Evolutionary conservation across 1,284 basidiomycete genomes (phyloP).

Genomic region (Leccinum griseonigrum): DNA sequence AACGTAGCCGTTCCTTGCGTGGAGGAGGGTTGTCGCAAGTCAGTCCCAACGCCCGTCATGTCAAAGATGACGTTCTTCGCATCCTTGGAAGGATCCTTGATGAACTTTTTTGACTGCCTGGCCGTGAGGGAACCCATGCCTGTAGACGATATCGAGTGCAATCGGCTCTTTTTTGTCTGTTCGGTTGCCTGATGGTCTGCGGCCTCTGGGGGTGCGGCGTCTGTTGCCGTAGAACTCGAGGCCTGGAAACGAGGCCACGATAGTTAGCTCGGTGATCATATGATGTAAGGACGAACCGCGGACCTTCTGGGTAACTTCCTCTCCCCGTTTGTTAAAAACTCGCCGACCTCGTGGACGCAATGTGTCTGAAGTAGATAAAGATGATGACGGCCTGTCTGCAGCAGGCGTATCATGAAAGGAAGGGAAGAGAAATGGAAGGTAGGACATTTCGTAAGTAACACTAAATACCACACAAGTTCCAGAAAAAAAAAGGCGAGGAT

Average conservation of each 20-base stretch:
- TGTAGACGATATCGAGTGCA: slow-evolving; percentile 20
- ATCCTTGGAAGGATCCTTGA: slow-evolving; percentile 36
- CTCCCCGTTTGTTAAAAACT: slow-evolving; percentile 41
- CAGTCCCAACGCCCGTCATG: slow-evolving; percentile 44
- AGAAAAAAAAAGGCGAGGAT: slow-evolving; percentile 6
- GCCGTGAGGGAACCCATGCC: slow-evolving; percentile 24
- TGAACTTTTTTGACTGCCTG: slow-evolving; percentile 21
- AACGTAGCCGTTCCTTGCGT: slow-evolving; percentile 14
- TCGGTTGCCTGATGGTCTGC: slow-evolving; percentile 12
- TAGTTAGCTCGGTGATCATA: slow-evolving; percentile 13
- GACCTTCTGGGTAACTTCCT: slow-evolving; percentile 35
- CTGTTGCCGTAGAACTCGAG: slow-evolving; percentile 13
- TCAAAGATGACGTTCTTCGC: slow-evolving; percentile 54
- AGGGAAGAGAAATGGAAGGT: slow-evolving; percentile 67
- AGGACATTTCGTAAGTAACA: slow-evolving; percentile 61
- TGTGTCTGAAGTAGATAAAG: slow-evolving; percentile 37
- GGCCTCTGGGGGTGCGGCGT: slow-evolving; percentile 6
- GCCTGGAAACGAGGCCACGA: slow-evolving; percentile 21
- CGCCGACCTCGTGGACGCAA: slow-evolving; percentile 41
- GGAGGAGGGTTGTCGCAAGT: slow-evolving; percentile 35
- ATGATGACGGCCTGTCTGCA: slow-evolving; percentile 34
- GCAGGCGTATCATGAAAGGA: slow-evolving; percentile 32
- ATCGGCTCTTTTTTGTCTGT: slow-evolving; percentile 16
- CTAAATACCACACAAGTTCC: slow-evolving; percentile 28
- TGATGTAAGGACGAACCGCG: slow-evolving; percentile 26